These are phyloP conservation scores for Venturia carpophila DNA, from an alignment of 2,329 filamentous ascomycete species.

Conservation along the genomic window DNA sequence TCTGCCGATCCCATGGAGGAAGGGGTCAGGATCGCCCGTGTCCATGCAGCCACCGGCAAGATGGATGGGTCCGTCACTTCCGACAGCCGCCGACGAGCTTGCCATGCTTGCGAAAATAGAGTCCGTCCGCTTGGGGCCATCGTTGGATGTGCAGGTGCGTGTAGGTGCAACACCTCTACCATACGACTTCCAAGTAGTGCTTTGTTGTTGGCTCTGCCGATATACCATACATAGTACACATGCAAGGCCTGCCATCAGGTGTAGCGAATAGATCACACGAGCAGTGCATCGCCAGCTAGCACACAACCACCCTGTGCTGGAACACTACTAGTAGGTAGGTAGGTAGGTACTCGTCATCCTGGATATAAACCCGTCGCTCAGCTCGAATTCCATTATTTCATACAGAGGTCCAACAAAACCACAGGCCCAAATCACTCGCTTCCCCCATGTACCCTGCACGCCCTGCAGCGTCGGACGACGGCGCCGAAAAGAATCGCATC, in stretches of 20 bases:
- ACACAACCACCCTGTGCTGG: not conserved
- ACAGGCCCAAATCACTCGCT: too few species aligned
- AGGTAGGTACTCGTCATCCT: not conserved
- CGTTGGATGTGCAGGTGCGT: not conserved
- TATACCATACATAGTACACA: not conserved
- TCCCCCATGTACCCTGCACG: not conserved
- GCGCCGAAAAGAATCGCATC: not conserved
- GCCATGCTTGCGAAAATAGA: too few species aligned
- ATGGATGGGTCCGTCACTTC: not conserved
- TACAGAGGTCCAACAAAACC: too few species aligned
- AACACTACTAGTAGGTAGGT: too few species aligned
- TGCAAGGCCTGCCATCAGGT: not conserved
- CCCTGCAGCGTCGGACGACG: not conserved
- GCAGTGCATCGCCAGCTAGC: not conserved
- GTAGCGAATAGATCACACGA: not conserved
- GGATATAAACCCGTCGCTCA: too few species aligned
- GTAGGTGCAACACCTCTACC: too few species aligned
- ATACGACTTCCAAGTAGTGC: too few species aligned
- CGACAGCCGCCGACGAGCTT: not conserved
- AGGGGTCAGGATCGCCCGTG: not conserved
- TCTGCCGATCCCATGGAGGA: not conserved
- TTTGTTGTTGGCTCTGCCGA: too few species aligned
- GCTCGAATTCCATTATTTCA: too few species aligned
- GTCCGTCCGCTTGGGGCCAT: not conserved
- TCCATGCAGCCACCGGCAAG: slow-evolving; percentile 2